Evolutionary conservation across 2,329 filamentous ascomycete genomes (phyloP).

Genomic region (Plenodomus tracheiphilus): DNA sequence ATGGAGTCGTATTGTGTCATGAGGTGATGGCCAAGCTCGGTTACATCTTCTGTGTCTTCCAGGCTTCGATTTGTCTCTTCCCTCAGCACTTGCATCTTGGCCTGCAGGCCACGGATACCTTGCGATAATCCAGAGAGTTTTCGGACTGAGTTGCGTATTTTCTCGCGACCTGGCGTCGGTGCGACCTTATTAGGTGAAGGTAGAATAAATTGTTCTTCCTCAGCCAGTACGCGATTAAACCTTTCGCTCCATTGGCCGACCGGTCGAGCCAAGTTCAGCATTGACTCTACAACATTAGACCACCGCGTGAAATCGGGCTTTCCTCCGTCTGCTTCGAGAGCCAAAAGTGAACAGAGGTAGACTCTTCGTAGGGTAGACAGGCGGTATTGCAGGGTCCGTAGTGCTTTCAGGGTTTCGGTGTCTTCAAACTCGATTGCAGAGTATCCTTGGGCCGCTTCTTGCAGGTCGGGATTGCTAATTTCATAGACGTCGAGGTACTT

Average conservation of each 20-base stretch:
- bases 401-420: slow-evolving; percentile 73
- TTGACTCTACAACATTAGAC: slow-evolving; percentile 75
- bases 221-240: slow-evolving; percentile 70
- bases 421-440: slow-evolving; percentile 73
- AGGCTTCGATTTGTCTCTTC: slow-evolving; percentile 84
- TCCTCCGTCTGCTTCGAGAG: slow-evolving; percentile 80
- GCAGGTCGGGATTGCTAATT: slow-evolving; percentile 51
- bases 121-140: slow-evolving; percentile 87
- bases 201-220: slow-evolving; percentile 68
- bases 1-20: slow-evolving; percentile 95
- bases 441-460: slow-evolving; percentile 57
- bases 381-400: slow-evolving; percentile 67
- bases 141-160: slow-evolving; percentile 82
- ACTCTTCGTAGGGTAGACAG: slow-evolving; percentile 81
- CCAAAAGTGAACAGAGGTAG: slow-evolving; percentile 84
- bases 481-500: slow-evolving; percentile 81
- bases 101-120: slow-evolving; percentile 87
- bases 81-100: slow-evolving; percentile 87
- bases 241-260: slow-evolving; percentile 67
- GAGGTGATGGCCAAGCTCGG: slow-evolving; percentile 75
- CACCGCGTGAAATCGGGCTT: slow-evolving; percentile 77
- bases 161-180: slow-evolving; percentile 75
- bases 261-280: slow-evolving; percentile 65
- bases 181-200: slow-evolving; percentile 60
- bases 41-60: slow-evolving; percentile 69